A percentile compares a stretch with the other conserved stretches of the same genome.
These are phyloP conservation scores for Acanthamoeba healyi DNA, from an alignment of 208 protist genomes.

Conservation along the genomic window DNA sequence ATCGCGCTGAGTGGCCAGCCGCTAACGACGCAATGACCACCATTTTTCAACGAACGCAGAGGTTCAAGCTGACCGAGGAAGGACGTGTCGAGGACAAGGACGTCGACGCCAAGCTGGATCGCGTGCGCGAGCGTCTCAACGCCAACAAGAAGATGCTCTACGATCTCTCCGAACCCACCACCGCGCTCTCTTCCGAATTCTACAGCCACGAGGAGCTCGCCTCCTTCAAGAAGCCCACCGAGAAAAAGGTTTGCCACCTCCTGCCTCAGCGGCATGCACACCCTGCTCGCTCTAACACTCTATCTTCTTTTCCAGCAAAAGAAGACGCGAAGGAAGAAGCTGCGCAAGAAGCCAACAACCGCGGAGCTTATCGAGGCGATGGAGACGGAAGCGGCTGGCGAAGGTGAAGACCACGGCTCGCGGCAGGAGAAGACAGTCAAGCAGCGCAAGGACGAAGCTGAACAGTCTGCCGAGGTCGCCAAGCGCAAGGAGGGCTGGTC, in stretches of 20 bases:
- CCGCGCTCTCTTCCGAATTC: conserved; percentile 32
- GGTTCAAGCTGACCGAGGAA: conserved; percentile 34
- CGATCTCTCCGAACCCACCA: conserved; percentile 11
- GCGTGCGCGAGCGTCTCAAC: conserved; percentile 50
- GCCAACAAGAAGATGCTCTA: conserved; percentile 53
- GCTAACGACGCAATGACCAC: too few relatives aligned
- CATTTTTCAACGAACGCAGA: neutral
- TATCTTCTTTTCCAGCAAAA: neutral
- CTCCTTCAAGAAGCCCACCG: conserved; percentile 50
- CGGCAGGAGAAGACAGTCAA: neutral
- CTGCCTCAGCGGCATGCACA: neutral
- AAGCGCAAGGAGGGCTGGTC: conserved; percentile 2
- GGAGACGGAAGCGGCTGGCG: neutral
- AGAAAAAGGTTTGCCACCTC: conserved; percentile 32
- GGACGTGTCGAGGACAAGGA: conserved; percentile 18
- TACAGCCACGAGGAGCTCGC: neutral
- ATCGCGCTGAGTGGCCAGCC: neutral
- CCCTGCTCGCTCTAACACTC: too few relatives aligned
- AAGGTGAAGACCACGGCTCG: conserved; percentile 35
- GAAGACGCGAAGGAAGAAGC: conserved; percentile 27
- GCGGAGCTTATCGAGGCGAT: conserved; percentile 39
- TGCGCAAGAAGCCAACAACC: conserved; percentile 50
- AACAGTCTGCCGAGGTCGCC: neutral
- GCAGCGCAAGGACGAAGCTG: conserved; percentile 20
- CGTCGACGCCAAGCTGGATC: conserved; percentile 21